Base-by-base conservation (phyloP, 495 filamentous ascomycete species). In the Annulohypoxylon nitens region DNA sequence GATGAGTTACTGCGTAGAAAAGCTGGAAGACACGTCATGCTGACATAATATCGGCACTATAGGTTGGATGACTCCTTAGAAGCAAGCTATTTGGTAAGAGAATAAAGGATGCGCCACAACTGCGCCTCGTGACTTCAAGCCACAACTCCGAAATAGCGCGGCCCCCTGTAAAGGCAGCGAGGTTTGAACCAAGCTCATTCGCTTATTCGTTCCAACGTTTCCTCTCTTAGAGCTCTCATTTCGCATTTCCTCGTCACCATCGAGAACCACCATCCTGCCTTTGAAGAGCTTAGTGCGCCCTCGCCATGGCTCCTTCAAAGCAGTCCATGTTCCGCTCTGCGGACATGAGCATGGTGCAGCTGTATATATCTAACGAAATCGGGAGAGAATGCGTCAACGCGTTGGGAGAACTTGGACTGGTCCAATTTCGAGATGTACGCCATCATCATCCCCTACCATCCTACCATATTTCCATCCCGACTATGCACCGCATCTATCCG, bases 271-370 rank as follows among this genome's bases (percentile, higher is more conserved):
- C 67, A 60, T 54, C 61, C 63, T 73, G 60, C 23, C 62, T 70
- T 74, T 70, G 75, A 57, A 77, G 50, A 54, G 77, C 45, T 25
- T 62, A 61, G 43, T 47, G 45, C 66, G 69, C 75, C 76, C 70
- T 75, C 80, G 78, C 58, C 57, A 89, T 89, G 87, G 87, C 82
- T 77, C 82, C 84, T 72, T 77, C 81, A 75, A 85, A 92, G 84
- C 94, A 98, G 83, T 97, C 93, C 83, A 91, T 97, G 86, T 98
- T 99, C 92, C 96, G 97, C 86, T 98, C 97, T 79, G 91, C 94
- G 92, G 95, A 98, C 83, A 99, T 99, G 96, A 97, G 94, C 88
- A 90, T 99, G 89, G 97, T 97, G 80, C 96, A 98, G 88, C 91
- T 99, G 75, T 99, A 98, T 84, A 94, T 98, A 77, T 93, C 96